Base-by-base conservation (phyloP, 2,329 filamentous ascomycete species). In the Proliferodiscus dingleyae region DNA sequence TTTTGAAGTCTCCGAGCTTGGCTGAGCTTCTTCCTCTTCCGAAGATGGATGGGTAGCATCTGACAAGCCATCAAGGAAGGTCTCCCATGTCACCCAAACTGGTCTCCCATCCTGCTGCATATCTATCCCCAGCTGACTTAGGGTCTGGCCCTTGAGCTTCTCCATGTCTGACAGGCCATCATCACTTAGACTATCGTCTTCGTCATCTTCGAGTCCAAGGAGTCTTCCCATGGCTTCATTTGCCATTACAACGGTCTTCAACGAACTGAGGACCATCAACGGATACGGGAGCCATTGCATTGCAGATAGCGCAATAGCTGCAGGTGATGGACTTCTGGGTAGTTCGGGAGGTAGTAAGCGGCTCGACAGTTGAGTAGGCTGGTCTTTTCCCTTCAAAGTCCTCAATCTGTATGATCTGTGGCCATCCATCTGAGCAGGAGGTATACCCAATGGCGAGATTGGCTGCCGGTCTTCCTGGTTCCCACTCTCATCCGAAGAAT, bases 281-380 rank as follows among this genome's bases (percentile, higher is more conserved):
- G 86, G 86, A 37, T 87, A 78, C 0, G 86, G 87, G 4, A 90
- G 70, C 59, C 86, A 88, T 58, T 87, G 83, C 65, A 90, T 68
- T 4, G 84, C 80, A 1, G 81, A 77, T 48, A 87, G 80, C 18
- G 83, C 81, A 30, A 82, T 65, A 55, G 80, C 75, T 1, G 69
- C 72, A 0, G 74, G 69, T 0, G 71, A 74, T 19, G 53, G 43
- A 26, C 73, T 68, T 43, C 63, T 64, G 0, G 73, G 72, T 64
- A 78, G 73, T 6, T 52, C 21, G 11, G 60, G 23, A 48, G 52
- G 51, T n/a, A 57, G 37, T 2, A 52, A 36, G 29, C 40, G 52
- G 18, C 45, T 45, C 38, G 26, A 8, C 10, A 34, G 26, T 13
- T n/a, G 37, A 18, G 44, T 57, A 26, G 51, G 56, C 29, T 51